These are phyloP conservation scores for Acer negundo DNA, from an alignment of 345 rosid genomes.

Conservation along the genomic window DNA sequence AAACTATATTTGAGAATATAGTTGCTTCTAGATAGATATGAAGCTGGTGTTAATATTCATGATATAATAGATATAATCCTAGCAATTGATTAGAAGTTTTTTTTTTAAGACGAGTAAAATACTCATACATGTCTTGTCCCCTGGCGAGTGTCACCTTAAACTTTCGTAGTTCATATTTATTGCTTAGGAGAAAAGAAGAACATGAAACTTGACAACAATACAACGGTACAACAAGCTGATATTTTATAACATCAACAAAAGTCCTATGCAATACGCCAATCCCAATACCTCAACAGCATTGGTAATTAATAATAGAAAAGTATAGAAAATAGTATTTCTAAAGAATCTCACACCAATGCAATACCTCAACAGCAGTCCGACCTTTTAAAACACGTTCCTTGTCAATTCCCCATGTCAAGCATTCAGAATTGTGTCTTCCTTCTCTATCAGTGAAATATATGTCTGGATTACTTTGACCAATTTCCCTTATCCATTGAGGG, in stretches of 20 bases:
- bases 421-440: constrained; percentile 77
- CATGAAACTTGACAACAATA: neutral
- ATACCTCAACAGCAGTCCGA: constrained; percentile 94
- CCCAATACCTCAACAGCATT: neutral
- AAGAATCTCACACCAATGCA: constrained; percentile 7
- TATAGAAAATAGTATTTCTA: neutral
- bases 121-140: neutral
- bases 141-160: neutral
- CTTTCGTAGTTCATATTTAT: neutral
- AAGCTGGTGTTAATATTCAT: neutral
- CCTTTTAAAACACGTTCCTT: constrained; percentile 89
- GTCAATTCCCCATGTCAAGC: constrained; percentile 97
- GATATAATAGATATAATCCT: neutral
- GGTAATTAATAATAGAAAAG: neutral
- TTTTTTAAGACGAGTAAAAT: constrained; percentile 2
- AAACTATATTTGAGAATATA: neutral
- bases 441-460: constrained; percentile 86
- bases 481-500: constrained; percentile 83
- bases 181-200: neutral
- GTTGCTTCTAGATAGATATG: neutral
- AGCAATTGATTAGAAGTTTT: neutral
- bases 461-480: constrained; percentile 77
- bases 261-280: neutral
- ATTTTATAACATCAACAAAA: neutral
- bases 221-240: neutral